These are phyloP conservation scores for Carex myosuroides DNA, from an alignment of 176 grass and related monocot genomes.

Conservation along the genomic window DNA sequence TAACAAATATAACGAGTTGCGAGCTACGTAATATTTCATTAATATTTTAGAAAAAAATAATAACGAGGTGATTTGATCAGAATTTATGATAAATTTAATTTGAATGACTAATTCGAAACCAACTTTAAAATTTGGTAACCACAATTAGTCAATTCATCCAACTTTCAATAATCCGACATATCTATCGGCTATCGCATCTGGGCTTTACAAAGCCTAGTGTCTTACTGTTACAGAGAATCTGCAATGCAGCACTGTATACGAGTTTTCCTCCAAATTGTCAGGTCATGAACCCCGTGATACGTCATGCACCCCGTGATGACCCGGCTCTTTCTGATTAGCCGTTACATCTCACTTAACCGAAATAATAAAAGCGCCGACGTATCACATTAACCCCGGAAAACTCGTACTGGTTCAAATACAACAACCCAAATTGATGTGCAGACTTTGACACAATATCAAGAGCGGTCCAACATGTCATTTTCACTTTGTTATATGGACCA, in stretches of 20 bases:
- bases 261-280: neutral
- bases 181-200: no score
- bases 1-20: no score
- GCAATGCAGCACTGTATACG: neutral
- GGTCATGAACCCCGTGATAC: neutral
- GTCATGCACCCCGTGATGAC: neutral
- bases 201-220: neutral
- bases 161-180: no score
- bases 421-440: neutral
- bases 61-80: no score
- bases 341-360: neutral
- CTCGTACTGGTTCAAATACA: neutral
- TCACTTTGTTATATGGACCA: neutral
- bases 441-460: neutral
- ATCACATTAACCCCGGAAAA: neutral
- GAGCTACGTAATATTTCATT: no score
- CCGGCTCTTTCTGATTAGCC: neutral
- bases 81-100: no score
- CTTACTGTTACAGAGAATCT: neutral
- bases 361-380: neutral
- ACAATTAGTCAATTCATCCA: no score
- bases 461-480: neutral
- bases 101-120: no score
- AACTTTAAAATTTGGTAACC: no score
- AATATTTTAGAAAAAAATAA: no score